Percentiles rank a stretch among this genome's conserved stretches.
Conservation (phyloP, 2,329 filamentous ascomycete genomes). For the Clonostachys rosea region DNA sequence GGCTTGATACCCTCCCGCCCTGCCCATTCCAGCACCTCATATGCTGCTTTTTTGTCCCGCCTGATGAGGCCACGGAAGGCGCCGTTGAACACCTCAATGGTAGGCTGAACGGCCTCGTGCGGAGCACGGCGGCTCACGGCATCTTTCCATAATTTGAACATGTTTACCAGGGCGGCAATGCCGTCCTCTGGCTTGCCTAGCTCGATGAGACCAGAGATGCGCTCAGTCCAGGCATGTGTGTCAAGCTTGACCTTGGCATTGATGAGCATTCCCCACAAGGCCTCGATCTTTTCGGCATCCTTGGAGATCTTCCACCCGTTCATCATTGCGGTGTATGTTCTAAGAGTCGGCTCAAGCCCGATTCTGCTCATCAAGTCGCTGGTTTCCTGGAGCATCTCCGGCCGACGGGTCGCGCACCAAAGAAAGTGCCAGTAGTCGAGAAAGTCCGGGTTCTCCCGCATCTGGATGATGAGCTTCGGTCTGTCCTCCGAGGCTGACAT, state of each 20-base stretch:
- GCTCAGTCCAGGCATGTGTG: conserved; percentile 61
- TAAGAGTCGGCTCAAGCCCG: conserved; percentile 53
- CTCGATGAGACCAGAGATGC: conserved; percentile 62
- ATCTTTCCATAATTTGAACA: conserved; percentile 55
- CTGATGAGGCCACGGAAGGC: conserved; percentile 59
- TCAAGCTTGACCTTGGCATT: conserved; percentile 57
- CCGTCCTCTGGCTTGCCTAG: conserved; percentile 47
- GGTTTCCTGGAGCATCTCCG: conserved; percentile 21
- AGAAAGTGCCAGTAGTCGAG: conserved; percentile 34
- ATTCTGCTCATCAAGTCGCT: conserved; percentile 37
- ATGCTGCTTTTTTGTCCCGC: conserved; percentile 41
- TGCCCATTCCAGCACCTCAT: conserved; percentile 55
- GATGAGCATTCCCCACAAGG: conserved; percentile 63
- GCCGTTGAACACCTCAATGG: conserved; percentile 63
- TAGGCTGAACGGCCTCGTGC: conserved; percentile 44
- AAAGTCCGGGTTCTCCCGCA: conserved; percentile 24
- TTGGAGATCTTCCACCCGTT: conserved; percentile 60
- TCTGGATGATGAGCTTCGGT: conserved; percentile 13
- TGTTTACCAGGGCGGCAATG: conserved; percentile 61
- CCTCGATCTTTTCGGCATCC: conserved; percentile 55
- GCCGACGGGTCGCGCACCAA: conserved; percentile 26
- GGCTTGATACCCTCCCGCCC: conserved; percentile 47
- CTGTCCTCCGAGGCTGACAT: conserved; percentile 12
- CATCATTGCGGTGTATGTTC: conserved; percentile 71
- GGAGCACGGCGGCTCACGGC: conserved; percentile 20